A percentile compares a stretch with the other conserved stretches of the same genome.
phyloP scores from a whole-genome alignment of 768 basidiomycete genomes.

The Auriscalpium microsporum region DNA sequence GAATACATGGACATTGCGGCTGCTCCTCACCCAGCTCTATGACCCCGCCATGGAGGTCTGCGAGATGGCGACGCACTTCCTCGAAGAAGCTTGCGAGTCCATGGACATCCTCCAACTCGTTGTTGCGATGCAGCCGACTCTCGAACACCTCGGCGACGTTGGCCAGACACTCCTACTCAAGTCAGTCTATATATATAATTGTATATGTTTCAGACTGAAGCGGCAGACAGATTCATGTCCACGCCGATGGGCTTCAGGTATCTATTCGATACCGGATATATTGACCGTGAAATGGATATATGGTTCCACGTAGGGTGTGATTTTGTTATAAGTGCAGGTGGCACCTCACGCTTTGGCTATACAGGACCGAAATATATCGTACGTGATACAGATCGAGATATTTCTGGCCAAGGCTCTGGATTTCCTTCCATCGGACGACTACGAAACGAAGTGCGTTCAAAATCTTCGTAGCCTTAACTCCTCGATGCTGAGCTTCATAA shows the following conservation, averaged over 20 bases:
- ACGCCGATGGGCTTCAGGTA: conserved; percentile 90
- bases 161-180: conserved; percentile 83
- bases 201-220: background rate
- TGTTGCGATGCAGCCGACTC: conserved; percentile 88
- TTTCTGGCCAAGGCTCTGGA: conserved; percentile 78
- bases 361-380: conserved; percentile 88
- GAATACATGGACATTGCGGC: conserved; percentile 81
- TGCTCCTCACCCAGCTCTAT: conserved; percentile 92
- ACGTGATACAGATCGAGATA: conserved; percentile 90
- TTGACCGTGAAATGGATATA: conserved; percentile 88
- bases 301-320: conserved; percentile 78
- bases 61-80: conserved; percentile 78
- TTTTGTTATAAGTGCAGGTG: background rate
- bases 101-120: conserved; percentile 80
- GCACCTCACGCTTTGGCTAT: conserved; percentile 2
- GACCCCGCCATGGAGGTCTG: conserved; percentile 88
- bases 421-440: conserved; percentile 36
- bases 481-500: background rate
- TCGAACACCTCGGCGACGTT: conserved; percentile 92
- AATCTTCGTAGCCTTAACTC: too few relatives aligned
- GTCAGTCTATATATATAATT: conserved; percentile 30
- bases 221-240: conserved; percentile 72
- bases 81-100: conserved; percentile 85
- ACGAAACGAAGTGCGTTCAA: conserved; percentile 45
- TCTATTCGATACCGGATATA: conserved; percentile 85